Percentiles rank a stretch among this genome's conserved stretches.
Evolutionary conservation across 2,329 filamentous ascomycete genomes (phyloP).

Genomic region (Penicillium sp.): DNA sequence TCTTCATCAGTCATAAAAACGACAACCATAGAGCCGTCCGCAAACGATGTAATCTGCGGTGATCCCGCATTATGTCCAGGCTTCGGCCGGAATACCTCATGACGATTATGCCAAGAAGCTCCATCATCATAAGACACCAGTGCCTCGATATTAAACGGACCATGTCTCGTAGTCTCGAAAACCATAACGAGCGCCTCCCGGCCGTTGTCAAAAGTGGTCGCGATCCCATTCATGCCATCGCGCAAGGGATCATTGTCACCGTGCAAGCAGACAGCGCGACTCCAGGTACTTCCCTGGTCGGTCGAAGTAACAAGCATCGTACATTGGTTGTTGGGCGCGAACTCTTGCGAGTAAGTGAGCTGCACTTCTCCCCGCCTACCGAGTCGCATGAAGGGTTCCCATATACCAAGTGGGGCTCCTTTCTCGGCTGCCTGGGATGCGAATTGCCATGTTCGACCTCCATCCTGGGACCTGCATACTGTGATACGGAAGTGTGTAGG

Average conservation of each 20-base stretch:
- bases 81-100: slow-evolving; percentile 43
- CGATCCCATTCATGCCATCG: slow-evolving; percentile 48
- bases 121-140: slow-evolving; percentile 49
- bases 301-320: slow-evolving; percentile 50
- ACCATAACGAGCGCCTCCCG: slow-evolving; percentile 46
- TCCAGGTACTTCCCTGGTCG: slow-evolving; percentile 48
- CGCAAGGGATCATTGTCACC: slow-evolving; percentile 39
- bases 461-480: slow-evolving; percentile 49
- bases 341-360: slow-evolving; percentile 50
- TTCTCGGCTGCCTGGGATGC: slow-evolving; percentile 49
- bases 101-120: slow-evolving; percentile 41
- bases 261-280: slow-evolving; percentile 41
- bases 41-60: slow-evolving; percentile 47
- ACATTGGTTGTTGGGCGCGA: slow-evolving; percentile 49
- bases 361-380: slow-evolving; percentile 42
- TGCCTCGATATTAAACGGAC: slow-evolving; percentile 47
- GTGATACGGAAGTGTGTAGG: slow-evolving; percentile 51
- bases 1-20: slow-evolving; percentile 53
- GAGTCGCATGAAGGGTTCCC: slow-evolving; percentile 54
- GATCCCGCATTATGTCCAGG: slow-evolving; percentile 45
- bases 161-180: slow-evolving; percentile 47
- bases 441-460: slow-evolving; percentile 46
- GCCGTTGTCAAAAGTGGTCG: slow-evolving; percentile 32
- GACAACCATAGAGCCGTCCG: slow-evolving; percentile 41
- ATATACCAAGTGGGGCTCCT: slow-evolving; percentile 40